Base-by-base conservation (phyloP, 2,329 filamentous ascomycete species). In the Diaporthe ilicicola region DNA sequence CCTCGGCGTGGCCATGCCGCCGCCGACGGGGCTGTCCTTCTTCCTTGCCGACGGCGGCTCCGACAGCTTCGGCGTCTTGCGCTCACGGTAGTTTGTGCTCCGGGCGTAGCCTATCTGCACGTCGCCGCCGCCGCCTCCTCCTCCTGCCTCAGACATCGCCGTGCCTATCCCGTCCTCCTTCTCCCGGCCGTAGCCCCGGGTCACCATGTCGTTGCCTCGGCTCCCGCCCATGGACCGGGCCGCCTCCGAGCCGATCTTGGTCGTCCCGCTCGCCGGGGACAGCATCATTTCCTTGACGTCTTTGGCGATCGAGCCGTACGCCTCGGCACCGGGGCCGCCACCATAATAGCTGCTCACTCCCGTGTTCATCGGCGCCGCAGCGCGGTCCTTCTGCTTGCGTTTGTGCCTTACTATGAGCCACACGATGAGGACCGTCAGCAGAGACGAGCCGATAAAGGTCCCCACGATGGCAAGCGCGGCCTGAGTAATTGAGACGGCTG, bases 401-500 rank as follows among this genome's bases (percentile, higher is more conserved):
- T 76, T 76, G 37, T 75, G 75, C 51, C 74, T 72, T 46, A 76
- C 70, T 67, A 75, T 77, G 42, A 81, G 78, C 13, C 79, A 71
- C 32, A 84, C 76, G 32, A 77, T 76, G 3, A 80, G 62, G 4
- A 83, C 79, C 0, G 81, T 83, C 39, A 85, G 76, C 24, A 85
- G 74, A 1, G 81, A 79, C 3, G 81, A 81, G n/a, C 80, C 83
- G 62, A 84, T 76, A 42, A 84, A 81, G 59, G 80, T 81, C 17
- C 80, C 82, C 4, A 84, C 81, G 22, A 85, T 80, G 12, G 82
- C 82, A 6, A 84, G 71, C 0, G 83, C 82, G 0, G 79, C 79
- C 76, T 84, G 82, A 0, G 82, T 84, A 19, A 81, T 81, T 3
- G 82, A 83, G 2, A 84, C 78, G 3, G 82, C 81, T 4, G 80